Conservation (phyloP, 495 filamentous ascomycete species). For the Penicillium longicatenatum region DNA sequence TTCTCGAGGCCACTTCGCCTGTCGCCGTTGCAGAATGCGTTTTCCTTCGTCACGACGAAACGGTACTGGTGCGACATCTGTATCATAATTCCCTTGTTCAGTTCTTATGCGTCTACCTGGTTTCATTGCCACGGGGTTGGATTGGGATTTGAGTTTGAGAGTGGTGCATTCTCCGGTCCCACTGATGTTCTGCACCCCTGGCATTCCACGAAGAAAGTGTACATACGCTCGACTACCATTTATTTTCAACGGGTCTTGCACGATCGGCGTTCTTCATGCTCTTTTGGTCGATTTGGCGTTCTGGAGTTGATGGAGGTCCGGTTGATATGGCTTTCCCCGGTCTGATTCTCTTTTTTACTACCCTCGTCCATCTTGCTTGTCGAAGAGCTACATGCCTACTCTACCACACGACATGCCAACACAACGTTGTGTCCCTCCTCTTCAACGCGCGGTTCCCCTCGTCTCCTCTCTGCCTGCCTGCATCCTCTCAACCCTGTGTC, state of each 20-base stretch:
- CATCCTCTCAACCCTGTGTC: not conserved
- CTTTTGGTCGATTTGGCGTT: constrained; percentile 25
- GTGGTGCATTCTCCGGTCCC: constrained; percentile 31
- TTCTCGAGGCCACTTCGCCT: not conserved
- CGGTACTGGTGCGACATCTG: constrained; percentile 29
- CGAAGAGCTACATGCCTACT: not conserved
- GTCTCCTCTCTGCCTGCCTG: not conserved
- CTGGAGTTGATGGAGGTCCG: constrained; percentile 12
- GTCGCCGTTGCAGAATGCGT: constrained; percentile 6
- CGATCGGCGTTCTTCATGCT: constrained; percentile 25
- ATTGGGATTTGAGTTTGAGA: constrained; percentile 18
- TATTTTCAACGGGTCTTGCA: constrained; percentile 11
- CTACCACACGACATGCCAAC: not conserved
- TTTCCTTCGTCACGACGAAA: constrained; percentile 27
- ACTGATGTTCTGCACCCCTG: not conserved
- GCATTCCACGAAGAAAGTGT: constrained; percentile 15
- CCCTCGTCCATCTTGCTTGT: constrained; percentile 3
- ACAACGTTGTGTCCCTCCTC: not conserved
- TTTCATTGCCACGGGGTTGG: constrained; percentile 9
- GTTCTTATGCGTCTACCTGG: constrained; percentile 15
- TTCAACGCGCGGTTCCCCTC: not conserved
- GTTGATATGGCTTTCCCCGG: constrained; percentile 5
- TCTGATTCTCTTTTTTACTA: constrained; percentile 3
- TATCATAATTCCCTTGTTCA: constrained; percentile 35
- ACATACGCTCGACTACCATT: constrained; percentile 20